Evolutionary conservation across 2,329 filamentous ascomycete species (phyloP), one percentile per base, ranked within the genome.

Genomic region (Fusarium napiforme): DNA sequence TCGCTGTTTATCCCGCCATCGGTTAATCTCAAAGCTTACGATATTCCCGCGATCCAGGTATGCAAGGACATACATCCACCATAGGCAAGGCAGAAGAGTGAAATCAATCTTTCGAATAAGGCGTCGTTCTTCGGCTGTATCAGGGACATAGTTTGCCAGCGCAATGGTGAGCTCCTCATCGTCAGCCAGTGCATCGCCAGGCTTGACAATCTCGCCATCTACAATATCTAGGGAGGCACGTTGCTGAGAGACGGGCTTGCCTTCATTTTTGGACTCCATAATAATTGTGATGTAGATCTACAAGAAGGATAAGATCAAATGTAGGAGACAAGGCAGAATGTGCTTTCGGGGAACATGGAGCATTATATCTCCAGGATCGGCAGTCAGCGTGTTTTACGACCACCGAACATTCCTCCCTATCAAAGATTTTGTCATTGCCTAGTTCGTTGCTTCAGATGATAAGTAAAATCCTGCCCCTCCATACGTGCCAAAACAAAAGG

Each of bases 61-160:
- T 6, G 76, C 77, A 14, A 80, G 62, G 16, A 80, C 75, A 40
- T 79, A 80, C 76, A 78, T 76, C 60, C 58, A 71, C 76, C 72
- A 84, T 46, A 88, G 81, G 69, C 86, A 84, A 1, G 86, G 87
- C 21, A 88, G 83, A 30, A 88, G 82, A 73, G 82, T 79, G 79
- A 84, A 80, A 78, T 87, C 83, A 60, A 85, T 75, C 78, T 85
- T 84, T 64, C 83, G 78, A 46, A 87, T 72, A 1, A 87, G 81
- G 23, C 79, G 81, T 65, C 82, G 84, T 32, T 78, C 76, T 21
- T 74, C 74, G 2, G 39, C 46, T 12, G 74, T 74, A n/a, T 60
- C 56, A 1, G 66, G 66, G 3, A 70, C 45, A 40, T 72, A 72
- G 9, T 67, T 72, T 7, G 42, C 32, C 12, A 72, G 7, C 0